phyloP scores from a whole-genome alignment of 1,139 yeast genomes.

The Debaryomyces coudertii region DNA sequence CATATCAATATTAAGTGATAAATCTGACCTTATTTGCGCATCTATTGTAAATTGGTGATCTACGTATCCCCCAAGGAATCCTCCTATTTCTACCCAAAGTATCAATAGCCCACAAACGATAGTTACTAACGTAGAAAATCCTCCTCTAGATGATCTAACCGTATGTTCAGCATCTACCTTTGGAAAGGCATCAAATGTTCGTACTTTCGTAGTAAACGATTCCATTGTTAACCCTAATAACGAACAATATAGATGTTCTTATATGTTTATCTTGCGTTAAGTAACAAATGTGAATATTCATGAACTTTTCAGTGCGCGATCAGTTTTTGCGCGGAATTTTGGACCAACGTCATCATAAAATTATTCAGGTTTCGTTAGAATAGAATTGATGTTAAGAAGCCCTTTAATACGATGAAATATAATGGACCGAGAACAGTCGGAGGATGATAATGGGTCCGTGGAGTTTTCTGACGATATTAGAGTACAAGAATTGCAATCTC shows the following conservation, averaged over 20 bases:
- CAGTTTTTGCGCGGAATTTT: slow-evolving; percentile 4
- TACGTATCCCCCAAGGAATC: slow-evolving; percentile 79
- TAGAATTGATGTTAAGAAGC: background rate
- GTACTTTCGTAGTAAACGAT: slow-evolving; percentile 42
- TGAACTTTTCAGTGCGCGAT: slow-evolving; percentile 2
- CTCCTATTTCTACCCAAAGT: slow-evolving; percentile 86
- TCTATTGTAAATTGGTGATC: slow-evolving; percentile 81
- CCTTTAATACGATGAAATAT: background rate
- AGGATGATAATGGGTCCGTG: background rate
- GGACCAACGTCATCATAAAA: background rate
- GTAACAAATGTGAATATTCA: background rate
- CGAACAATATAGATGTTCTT: background rate
- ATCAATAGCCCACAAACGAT: slow-evolving; percentile 63
- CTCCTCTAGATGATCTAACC: slow-evolving; percentile 76
- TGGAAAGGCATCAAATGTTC: slow-evolving; percentile 88
- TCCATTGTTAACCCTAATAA: slow-evolving; percentile 31
- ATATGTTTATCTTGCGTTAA: background rate
- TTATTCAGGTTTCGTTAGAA: background rate
- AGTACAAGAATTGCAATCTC: slow-evolving; percentile 49
- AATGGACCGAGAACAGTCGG: background rate
- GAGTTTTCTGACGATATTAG: slow-evolving; percentile 25
- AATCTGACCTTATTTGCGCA: slow-evolving; percentile 57
- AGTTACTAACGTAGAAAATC: slow-evolving; percentile 70
- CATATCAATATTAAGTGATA: slow-evolving; percentile 77
- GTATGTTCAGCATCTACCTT: slow-evolving; percentile 80